phyloP scores from a whole-genome alignment of 2,329 filamentous ascomycete genomes.

The Rutstroemia sp. region DNA sequence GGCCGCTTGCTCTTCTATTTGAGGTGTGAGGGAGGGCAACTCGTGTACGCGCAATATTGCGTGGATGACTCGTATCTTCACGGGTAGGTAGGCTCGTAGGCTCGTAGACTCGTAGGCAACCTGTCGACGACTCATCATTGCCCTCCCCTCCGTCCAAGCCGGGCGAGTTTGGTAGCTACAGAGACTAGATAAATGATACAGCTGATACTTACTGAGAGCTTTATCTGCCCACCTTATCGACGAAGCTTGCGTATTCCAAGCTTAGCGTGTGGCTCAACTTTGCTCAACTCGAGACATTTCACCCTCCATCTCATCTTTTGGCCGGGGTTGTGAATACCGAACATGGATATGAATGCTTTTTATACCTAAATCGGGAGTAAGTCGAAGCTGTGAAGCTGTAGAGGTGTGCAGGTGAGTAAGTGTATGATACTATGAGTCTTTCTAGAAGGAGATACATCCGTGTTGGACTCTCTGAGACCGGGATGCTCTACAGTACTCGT shows the following conservation, averaged over 20 bases:
- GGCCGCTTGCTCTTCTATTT: no score
- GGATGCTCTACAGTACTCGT: no score
- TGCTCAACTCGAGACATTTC: background rate
- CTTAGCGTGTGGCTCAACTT: slow-evolving; percentile 6
- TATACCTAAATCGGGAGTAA: background rate
- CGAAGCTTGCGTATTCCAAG: background rate
- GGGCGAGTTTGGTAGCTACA: no score
- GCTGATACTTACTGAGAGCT: background rate
- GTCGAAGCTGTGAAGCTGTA: background rate
- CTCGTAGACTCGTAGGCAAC: no score
- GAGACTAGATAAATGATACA: no score
- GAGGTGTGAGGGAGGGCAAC: no score
- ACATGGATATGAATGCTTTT: background rate
- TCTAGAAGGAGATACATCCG: background rate
- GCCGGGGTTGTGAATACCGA: slow-evolving; percentile 3
- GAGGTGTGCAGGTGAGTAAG: slow-evolving; percentile 2
- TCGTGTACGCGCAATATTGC: no score
- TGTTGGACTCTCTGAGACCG: no score
- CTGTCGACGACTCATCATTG: no score
- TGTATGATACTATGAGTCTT: slow-evolving; percentile 4
- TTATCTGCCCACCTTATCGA: background rate
- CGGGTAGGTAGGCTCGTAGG: no score
- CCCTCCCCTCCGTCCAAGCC: no score
- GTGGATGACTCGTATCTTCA: no score
- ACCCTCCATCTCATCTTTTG: slow-evolving; percentile 2